Percentiles rank a stretch among this genome's conserved stretches.
These are phyloP conservation scores for Graphilbum sp. DNA, from an alignment of 2,329 filamentous ascomycete genomes.

Conservation along the genomic window DNA sequence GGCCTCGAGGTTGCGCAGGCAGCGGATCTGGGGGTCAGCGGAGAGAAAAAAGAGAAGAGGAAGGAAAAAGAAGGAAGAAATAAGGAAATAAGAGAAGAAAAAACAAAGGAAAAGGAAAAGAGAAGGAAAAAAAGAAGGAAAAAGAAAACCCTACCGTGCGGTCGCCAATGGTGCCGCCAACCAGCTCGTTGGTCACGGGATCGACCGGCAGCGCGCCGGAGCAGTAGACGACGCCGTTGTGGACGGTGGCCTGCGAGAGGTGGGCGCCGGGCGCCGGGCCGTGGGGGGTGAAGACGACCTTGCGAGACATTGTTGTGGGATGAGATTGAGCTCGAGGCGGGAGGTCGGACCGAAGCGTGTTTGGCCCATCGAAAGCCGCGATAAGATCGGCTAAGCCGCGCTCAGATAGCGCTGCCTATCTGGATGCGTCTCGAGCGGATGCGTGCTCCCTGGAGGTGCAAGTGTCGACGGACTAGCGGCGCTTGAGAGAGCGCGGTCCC, in stretches of 20 bases:
- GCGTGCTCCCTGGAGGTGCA: too few species aligned
- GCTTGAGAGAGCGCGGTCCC: too few species aligned
- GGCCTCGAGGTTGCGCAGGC: slow-evolving; percentile 63
- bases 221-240: slow-evolving; percentile 3
- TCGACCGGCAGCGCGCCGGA: slow-evolving; percentile 1
- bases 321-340: too few species aligned
- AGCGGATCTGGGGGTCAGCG: slow-evolving; percentile 12
- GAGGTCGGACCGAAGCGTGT: too few species aligned
- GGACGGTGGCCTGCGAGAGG: slow-evolving; percentile 2
- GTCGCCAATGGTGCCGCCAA: slow-evolving; percentile 2
- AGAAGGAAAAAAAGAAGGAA: neutral
- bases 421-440: too few species aligned
- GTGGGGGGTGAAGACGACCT: slow-evolving; percentile 41
- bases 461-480: too few species aligned
- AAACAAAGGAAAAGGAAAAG: neutral
- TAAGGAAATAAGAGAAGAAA: too few species aligned
- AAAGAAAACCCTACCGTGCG: neutral
- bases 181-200: neutral
- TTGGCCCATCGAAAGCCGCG: too few species aligned
- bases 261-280: slow-evolving; percentile 28
- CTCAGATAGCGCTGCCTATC: too few species aligned
- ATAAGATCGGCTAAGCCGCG: too few species aligned
- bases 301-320: neutral
- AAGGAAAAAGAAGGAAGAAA: neutral
- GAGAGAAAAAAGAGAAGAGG: too few species aligned